Evolutionary conservation across 192 early-diverging fungal species (phyloP).

Genomic region (Coemansia sp.): DNA sequence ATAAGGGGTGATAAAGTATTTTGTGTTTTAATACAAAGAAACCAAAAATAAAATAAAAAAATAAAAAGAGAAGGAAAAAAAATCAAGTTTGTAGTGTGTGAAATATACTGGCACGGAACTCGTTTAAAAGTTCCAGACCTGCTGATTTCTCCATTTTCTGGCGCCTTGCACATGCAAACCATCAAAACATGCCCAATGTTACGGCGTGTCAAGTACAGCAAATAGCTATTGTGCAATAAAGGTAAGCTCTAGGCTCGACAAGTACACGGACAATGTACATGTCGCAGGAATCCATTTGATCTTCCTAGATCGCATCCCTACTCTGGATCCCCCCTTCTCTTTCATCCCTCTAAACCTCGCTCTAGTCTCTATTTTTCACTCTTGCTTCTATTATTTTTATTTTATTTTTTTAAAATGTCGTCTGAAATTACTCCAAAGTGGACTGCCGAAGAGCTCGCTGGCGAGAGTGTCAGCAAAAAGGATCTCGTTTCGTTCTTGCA

Average conservation of each 20-base stretch:
- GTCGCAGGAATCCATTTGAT: no score
- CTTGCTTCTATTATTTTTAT: not conserved
- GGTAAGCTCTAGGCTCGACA: no score
- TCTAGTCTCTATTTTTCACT: not conserved
- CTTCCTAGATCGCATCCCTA: no score
- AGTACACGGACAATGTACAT: no score
- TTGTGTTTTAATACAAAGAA: no score
- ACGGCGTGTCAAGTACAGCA: no score
- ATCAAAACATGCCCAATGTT: no score
- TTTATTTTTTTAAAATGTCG: constrained; percentile 11
- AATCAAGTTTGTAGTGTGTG: no score
- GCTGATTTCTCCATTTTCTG: constrained; percentile 1
- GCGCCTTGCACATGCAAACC: no score
- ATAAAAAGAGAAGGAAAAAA: not conserved
- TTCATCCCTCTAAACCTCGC: not conserved
- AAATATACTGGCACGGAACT: no score
- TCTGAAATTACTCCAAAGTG: constrained; percentile 50
- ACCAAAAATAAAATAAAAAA: not conserved
- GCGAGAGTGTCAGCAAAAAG: constrained; percentile 73
- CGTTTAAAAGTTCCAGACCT: not conserved
- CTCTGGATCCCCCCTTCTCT: not conserved
- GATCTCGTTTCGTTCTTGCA: constrained; percentile 71
- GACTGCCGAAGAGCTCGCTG: constrained; percentile 64
- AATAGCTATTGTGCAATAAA: no score
- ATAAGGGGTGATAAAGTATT: not conserved